Base-by-base conservation (phyloP, 805 yeast species). In the Kodamaea neixiangensis region DNA sequence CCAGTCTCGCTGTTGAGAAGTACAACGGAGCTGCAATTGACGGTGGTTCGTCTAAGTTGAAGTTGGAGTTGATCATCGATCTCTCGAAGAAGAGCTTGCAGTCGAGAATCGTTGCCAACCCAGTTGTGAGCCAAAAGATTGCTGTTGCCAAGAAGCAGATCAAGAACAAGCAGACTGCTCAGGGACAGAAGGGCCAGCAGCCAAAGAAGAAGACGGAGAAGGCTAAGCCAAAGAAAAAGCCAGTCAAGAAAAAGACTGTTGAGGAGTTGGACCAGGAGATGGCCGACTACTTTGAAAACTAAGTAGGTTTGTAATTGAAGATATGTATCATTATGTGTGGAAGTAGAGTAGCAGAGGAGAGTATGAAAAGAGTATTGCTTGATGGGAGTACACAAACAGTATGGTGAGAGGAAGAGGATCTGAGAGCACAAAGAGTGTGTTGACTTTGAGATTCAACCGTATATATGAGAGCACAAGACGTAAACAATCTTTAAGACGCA, bases 251-350 rank as follows among this genome's bases (percentile, higher is more conserved):
- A 56, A 91, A 91, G 81, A 84, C 96, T 48, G 78, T 88, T 57
- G 98, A 89, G 69, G 93, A 94, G 73, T 83, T 93, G 66, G 99
- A 94, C 73, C 96, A 92, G 68, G 98, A 93, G 76, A 93, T 94
- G 99, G 87, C 91, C 56, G 98, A 92, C 67, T 93, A 93, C 76
- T 92, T 93, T 62, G 41, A 37, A 17, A 84, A 83, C 41, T 45
- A 33, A 18, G 14, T 39, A 35, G 14, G 39, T 37, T 17, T 45
- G 40, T 45, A 45, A 37, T 37, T 37, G n/a, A 34, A 37, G 11
- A 25, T 25, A 37, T 37, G 41, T 37, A 37, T 37, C 17, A 37
- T 37, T 37, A 17, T 17, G 19, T 37, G 38, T 6, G 13, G 31
- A 25, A 7, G 31, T 9, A 9, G 9, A 22, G 9, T 22, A 22